A percentile compares a stretch with the other conserved stretches of the same genome.
Conservation (phyloP, 23 red algal genomes). For the Agarophyton chilense region DNA sequence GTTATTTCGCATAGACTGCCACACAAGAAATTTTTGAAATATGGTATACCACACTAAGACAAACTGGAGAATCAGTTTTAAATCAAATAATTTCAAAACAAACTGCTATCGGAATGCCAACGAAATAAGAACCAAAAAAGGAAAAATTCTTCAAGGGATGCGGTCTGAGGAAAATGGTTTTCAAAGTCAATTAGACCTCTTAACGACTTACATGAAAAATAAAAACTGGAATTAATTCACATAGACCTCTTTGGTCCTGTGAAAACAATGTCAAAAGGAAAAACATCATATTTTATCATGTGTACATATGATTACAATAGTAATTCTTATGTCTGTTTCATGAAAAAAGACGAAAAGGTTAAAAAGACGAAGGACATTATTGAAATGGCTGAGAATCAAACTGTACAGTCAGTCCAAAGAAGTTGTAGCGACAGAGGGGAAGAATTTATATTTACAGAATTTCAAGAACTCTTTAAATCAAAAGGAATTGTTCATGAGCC, state of each 20-base stretch:
- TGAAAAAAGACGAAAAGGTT: not conserved
- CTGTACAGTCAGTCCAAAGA: not conserved
- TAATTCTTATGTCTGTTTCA: not conserved
- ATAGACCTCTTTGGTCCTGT: slow-evolving; percentile 24
- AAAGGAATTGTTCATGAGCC: slow-evolving; percentile 7
- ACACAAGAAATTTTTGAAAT: too few species aligned
- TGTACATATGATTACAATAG: not conserved
- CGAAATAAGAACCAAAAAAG: too few species aligned
- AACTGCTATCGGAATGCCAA: too few species aligned
- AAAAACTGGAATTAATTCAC: too few species aligned
- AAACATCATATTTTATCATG: not conserved
- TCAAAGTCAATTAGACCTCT: not conserved
- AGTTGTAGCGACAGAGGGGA: not conserved
- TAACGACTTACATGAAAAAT: not conserved
- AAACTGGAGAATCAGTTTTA: too few species aligned
- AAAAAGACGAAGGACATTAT: not conserved
- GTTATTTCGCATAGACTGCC: too few species aligned
- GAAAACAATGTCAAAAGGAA: not conserved
- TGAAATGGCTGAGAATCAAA: too few species aligned
- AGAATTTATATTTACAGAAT: not conserved
- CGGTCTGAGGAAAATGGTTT: not conserved
- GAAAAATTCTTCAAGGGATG: not conserved
- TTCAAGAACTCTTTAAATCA: not conserved
- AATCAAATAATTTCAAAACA: not conserved
- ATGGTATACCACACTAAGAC: too few species aligned